Conservation (phyloP, 1,284 basidiomycete species). For the Ustilago trichophora region DNA sequence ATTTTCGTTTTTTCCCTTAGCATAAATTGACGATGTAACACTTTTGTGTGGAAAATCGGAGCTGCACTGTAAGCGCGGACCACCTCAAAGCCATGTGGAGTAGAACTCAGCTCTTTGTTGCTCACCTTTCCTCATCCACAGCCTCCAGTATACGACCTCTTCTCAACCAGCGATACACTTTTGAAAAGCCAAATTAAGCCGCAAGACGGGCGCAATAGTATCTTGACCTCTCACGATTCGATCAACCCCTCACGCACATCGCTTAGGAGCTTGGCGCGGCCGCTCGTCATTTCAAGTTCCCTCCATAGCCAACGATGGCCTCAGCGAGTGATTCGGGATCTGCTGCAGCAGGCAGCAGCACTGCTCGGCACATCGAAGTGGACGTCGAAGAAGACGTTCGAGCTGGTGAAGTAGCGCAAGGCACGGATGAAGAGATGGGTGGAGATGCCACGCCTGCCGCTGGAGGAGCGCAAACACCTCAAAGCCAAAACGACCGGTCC, state of each 20-base stretch:
- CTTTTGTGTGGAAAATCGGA: too few species aligned
- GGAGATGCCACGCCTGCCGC: constrained; percentile 10
- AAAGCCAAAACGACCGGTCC: constrained; percentile 19
- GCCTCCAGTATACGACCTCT: too few species aligned
- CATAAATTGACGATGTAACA: constrained; percentile 2
- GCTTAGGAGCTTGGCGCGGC: not conserved
- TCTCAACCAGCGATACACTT: too few species aligned
- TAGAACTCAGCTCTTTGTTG: too few species aligned
- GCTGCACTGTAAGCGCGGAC: too few species aligned
- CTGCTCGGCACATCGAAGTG: constrained; percentile 11
- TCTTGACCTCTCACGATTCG: too few species aligned
- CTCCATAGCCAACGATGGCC: constrained; percentile 8
- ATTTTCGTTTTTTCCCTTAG: not conserved
- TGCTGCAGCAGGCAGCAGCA: constrained; percentile 4
- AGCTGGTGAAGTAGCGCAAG: not conserved
- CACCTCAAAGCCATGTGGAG: too few species aligned
- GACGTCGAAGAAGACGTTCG: constrained; percentile 11
- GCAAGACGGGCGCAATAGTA: too few species aligned
- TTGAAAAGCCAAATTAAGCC: too few species aligned
- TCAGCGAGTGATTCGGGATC: constrained; percentile 10
- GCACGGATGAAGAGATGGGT: constrained; percentile 18
- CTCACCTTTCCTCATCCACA: too few species aligned
- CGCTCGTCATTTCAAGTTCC: not conserved
- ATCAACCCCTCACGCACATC: too few species aligned
- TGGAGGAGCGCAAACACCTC: constrained; percentile 16